Conservation (phyloP, 139 green algal species). For the Micractinium conductrix region DNA sequence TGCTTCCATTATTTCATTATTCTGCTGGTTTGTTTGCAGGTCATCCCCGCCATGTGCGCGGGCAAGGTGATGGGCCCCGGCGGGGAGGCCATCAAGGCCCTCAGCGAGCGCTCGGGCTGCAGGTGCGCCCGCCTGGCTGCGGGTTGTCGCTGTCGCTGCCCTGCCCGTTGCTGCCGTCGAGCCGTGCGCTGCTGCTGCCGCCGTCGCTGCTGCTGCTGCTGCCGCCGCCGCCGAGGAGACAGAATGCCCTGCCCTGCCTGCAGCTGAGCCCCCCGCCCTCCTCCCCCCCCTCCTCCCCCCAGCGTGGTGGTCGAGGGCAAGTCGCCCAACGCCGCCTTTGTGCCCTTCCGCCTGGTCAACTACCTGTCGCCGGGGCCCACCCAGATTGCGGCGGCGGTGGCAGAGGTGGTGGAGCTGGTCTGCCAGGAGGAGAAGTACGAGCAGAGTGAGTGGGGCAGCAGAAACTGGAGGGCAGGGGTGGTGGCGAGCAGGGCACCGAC, state of each 20-base stretch:
- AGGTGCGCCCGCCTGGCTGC: no score
- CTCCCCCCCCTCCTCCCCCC: background rate
- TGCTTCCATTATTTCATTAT: no score
- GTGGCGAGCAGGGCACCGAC: no score
- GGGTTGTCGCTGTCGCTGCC: no score
- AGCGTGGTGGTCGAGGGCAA: slow-evolving; percentile 43
- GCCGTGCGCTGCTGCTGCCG: no score
- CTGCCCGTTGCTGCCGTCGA: no score
- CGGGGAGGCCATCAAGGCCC: slow-evolving; percentile 34
- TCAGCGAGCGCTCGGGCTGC: slow-evolving; percentile 19
- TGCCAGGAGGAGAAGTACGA: slow-evolving; percentile 41
- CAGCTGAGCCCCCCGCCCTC: no score
- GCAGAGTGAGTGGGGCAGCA: background rate
- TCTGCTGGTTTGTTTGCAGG: background rate
- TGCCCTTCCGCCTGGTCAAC: slow-evolving; percentile 47
- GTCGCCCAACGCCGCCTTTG: slow-evolving; percentile 40
- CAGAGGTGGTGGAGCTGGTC: slow-evolving; percentile 29
- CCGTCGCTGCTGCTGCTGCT: no score
- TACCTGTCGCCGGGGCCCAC: slow-evolving; percentile 6
- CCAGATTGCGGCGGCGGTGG: slow-evolving; percentile 20
- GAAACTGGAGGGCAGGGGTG: no score
- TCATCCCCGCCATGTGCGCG: slow-evolving; percentile 45
- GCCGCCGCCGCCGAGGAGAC: no score
- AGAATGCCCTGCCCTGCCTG: background rate
- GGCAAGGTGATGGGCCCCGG: slow-evolving; percentile 46